A percentile compares a stretch with the other conserved stretches of the same genome.
Conservation (phyloP, 2,329 filamentous ascomycete genomes). For the Aspergillus hiratsukae region DNA sequence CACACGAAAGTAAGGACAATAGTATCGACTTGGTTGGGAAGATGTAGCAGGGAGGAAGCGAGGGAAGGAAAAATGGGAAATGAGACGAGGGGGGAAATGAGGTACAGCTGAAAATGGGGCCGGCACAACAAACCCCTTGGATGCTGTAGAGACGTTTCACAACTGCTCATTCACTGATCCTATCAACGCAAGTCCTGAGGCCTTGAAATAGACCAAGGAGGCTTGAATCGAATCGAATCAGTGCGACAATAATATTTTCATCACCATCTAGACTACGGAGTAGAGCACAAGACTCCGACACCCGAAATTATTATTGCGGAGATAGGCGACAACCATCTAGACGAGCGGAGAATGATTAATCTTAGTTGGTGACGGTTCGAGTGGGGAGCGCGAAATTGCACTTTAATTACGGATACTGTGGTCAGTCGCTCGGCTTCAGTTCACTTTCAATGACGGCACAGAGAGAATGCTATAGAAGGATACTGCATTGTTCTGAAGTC, state of each 20-base stretch:
- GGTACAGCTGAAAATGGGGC: background rate
- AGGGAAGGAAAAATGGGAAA: background rate
- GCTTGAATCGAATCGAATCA: background rate
- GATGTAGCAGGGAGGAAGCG: background rate
- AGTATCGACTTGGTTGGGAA: background rate
- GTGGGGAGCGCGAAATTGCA: background rate
- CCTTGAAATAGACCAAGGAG: background rate
- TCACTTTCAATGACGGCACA: background rate
- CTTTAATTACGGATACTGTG: background rate
- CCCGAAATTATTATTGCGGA: conserved; percentile 2
- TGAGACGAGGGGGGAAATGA: background rate
- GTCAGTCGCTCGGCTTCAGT: background rate
- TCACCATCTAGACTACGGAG: background rate
- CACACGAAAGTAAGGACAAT: background rate
- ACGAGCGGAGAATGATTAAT: background rate
- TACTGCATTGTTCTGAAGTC: background rate
- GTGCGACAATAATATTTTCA: background rate
- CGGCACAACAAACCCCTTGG: background rate
- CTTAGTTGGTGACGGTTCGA: background rate
- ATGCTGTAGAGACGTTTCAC: background rate
- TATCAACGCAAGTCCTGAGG: background rate
- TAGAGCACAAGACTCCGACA: background rate
- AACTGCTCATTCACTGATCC: background rate
- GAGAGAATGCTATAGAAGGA: background rate
- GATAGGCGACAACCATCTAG: background rate